A percentile compares a stretch with the other conserved stretches of the same genome.
These are phyloP conservation scores for Ceratocystis smalleyi DNA, from an alignment of 2,329 filamentous ascomycete genomes.

Conservation along the genomic window DNA sequence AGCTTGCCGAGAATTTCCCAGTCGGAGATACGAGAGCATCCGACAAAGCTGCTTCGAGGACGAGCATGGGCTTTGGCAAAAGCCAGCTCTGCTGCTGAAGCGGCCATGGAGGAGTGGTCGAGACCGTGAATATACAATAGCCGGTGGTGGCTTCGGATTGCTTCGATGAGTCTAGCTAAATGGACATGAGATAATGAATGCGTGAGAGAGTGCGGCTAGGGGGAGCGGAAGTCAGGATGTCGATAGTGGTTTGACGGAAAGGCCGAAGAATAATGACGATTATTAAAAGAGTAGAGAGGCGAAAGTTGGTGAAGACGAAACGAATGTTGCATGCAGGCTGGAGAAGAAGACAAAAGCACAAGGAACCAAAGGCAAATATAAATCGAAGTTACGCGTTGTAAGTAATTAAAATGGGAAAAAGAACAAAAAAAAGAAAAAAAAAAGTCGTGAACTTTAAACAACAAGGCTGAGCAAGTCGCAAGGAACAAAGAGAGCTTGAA, in stretches of 20 bases:
- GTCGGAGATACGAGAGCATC: constrained; percentile 69
- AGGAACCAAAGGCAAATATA: neutral
- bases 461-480: neutral
- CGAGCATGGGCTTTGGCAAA: constrained; percentile 43
- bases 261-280: neutral
- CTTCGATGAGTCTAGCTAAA: neutral
- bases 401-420: neutral
- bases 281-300: neutral
- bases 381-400: neutral
- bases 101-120: neutral
- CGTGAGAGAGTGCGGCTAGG: too few species aligned
- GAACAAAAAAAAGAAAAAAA: neutral
- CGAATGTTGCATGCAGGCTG: neutral
- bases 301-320: too few species aligned
- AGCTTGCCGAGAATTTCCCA: constrained; percentile 73
- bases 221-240: neutral
- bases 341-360: neutral
- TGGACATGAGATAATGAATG: neutral
- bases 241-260: neutral
- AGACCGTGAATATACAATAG: neutral
- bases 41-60: constrained; percentile 50
- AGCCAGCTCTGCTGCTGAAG: constrained; percentile 23
- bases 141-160: neutral
- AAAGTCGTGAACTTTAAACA: neutral
- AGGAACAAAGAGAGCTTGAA: constrained; percentile 1